Evolutionary conservation across 371 early-diverging fungal genomes (phyloP).

Genomic region (Mortierella sp.): DNA sequence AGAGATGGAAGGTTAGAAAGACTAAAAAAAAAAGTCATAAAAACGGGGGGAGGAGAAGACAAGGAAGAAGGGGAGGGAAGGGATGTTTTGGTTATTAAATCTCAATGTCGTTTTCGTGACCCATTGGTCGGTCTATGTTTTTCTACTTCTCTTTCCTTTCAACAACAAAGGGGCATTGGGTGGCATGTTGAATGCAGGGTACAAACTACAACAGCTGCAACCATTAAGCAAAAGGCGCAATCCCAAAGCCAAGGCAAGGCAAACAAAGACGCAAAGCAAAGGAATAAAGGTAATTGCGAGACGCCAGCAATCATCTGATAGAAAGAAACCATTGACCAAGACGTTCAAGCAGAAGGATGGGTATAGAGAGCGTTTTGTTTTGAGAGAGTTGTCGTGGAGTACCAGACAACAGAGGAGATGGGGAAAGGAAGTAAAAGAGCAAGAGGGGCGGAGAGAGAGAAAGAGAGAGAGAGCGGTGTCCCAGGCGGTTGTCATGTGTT

Average conservation of each 20-base stretch:
- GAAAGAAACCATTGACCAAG: neutral
- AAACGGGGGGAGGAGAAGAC: too few species aligned
- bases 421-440: neutral
- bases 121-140: neutral
- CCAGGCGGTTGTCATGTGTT: conserved; percentile 14
- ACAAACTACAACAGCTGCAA: too few species aligned
- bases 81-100: neutral
- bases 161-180: neutral
- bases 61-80: neutral
- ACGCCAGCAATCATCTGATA: neutral
- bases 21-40: neutral
- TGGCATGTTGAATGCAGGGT: too few species aligned
- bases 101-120: neutral
- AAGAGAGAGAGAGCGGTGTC: neutral
- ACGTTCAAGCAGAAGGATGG: neutral
- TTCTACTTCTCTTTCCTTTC: neutral
- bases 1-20: neutral
- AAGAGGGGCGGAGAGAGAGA: neutral
- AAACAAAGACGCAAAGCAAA: neutral
- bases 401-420: neutral
- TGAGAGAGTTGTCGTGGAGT: neutral
- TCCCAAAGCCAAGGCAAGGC: neutral
- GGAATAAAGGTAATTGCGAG: neutral
- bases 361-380: neutral
- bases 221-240: too few species aligned